Evolutionary conservation across 1,284 basidiomycete genomes (phyloP), one percentile per base, ranked within the genome.

Genomic region (Leccinum olivaceoglutinosum): DNA sequence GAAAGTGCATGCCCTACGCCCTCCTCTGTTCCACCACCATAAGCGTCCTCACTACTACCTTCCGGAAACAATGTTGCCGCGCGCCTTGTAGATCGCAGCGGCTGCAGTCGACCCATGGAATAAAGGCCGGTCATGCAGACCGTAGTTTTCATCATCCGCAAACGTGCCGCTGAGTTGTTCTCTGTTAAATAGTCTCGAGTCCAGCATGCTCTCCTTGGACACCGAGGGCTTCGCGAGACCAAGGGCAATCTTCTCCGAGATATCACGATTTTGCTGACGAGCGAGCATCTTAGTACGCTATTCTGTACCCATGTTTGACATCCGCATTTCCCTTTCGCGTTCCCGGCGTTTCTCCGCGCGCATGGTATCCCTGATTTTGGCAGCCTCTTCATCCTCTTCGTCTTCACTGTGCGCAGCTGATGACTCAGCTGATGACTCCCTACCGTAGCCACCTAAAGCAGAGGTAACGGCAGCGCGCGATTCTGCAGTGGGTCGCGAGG

Each of bases 251-350:
- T 99, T 99, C 78, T 99, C 97, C 0, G 96, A 98, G 59, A 99
- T 98, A 74, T 99, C 97, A 70, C 97, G 92, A 75, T 99, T 98
- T 79, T 95, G 95, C 74, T 98, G 93, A 64, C 91, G 87, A 29
- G 96, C 94, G 62, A 99, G 82, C 83, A 94, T 89, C 80, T 97
- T 97, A 29, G 97, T 95, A 6, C 97, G 86, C 75, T 94, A 92
- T 78, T 99, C 97, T 41, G 89, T 88, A 44, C 97, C 97, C 97
- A 99, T 99, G 74, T 98, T 98, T 77, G 86, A 95, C 95, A 99
- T 97, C 64, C 97, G 85, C 88, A 99, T 87, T 78, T 99, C 96
- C 60, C 96, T 88, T 80, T 99, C 96, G 41, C 96, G 87, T 74
- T 99, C 94, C 63, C 89, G 85, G 71, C 93, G 84, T 81, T 98